Conservation (phyloP, 169 alveolate genomes). For the Perkinsus chesapeaki region DNA sequence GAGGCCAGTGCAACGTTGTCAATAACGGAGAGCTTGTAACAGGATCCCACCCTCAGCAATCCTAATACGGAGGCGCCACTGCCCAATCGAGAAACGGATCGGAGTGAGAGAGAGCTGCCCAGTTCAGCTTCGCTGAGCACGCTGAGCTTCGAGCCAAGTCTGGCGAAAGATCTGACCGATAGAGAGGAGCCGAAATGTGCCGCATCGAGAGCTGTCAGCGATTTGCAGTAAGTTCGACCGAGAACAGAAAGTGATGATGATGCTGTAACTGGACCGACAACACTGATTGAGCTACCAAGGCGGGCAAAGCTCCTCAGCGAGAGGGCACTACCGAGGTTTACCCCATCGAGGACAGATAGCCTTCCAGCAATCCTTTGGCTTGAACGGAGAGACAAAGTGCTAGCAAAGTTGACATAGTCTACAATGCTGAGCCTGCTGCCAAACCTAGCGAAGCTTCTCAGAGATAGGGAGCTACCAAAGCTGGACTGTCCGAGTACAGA, state of each 20-base stretch:
- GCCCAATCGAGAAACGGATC: not conserved
- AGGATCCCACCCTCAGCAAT: not conserved
- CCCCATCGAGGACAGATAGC: not conserved
- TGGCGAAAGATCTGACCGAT: conserved; percentile 1
- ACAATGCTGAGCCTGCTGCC: not conserved
- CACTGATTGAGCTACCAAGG: not conserved
- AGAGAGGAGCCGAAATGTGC: not conserved
- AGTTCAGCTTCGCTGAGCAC: not conserved
- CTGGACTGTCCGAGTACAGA: not conserved
- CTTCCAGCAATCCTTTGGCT: not conserved
- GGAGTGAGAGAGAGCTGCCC: not conserved
- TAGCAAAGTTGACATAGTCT: not conserved
- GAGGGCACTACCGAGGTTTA: not conserved
- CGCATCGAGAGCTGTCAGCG: not conserved
- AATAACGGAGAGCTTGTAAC: not conserved
- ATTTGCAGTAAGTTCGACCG: not conserved
- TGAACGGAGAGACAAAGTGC: not conserved
- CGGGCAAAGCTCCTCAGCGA: not conserved
- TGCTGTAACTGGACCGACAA: conserved; percentile 3
- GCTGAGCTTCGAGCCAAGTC: not conserved
- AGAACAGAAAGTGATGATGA: not conserved
- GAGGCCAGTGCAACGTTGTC: not conserved
- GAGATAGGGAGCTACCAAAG: not conserved
- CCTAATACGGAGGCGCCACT: not conserved
- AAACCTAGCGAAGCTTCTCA: not conserved